Evolutionary conservation across 768 basidiomycete species (phyloP).

Genomic region (Auricularia heimuer): DNA sequence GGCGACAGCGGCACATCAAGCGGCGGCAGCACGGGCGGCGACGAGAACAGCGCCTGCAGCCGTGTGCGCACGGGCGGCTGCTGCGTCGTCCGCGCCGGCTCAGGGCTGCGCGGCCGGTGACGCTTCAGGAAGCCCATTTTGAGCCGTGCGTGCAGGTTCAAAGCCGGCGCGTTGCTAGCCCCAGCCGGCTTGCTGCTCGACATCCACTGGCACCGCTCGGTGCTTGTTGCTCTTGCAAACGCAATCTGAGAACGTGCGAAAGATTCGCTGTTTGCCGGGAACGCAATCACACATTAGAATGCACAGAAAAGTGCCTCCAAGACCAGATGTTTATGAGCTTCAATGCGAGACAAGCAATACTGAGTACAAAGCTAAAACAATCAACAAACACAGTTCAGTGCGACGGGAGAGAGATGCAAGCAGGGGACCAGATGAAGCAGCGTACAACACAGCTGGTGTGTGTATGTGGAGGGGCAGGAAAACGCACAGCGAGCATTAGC

Average conservation of each 20-base stretch:
- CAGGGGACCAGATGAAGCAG: not conserved
- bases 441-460: not conserved
- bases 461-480: not conserved
- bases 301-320: too few species aligned
- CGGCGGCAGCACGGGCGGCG: slow-evolving; percentile 13
- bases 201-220: too few species aligned
- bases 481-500: not conserved
- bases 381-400: not conserved
- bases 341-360: not conserved
- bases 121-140: not conserved
- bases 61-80: slow-evolving; percentile 31
- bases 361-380: not conserved
- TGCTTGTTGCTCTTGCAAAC: too few species aligned
- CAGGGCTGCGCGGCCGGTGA: not conserved
- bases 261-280: too few species aligned
- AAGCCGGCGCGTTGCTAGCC: too few species aligned
- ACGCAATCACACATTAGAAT: too few species aligned
- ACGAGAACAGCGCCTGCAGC: slow-evolving; percentile 43
- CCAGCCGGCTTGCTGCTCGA: too few species aligned
- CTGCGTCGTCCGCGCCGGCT: not conserved
- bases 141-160: not conserved
- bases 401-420: not conserved
- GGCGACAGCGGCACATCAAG: slow-evolving; percentile 18
- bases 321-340: not conserved
- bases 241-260: too few species aligned